phyloP scores from a whole-genome alignment of 2,329 filamentous ascomycete genomes.

The Aspergillus carbonarius region DNA sequence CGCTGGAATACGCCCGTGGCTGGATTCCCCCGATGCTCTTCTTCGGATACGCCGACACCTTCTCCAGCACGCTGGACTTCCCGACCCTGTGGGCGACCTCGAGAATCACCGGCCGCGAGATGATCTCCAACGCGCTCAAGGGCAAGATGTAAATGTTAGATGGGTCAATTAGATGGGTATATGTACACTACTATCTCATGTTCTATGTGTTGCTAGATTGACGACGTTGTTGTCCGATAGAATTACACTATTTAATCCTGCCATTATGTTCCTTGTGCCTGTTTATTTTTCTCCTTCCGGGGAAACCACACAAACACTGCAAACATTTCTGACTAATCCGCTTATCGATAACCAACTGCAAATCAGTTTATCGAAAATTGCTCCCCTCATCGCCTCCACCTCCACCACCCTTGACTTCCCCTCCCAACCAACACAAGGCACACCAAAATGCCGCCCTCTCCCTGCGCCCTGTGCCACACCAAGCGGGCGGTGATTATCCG shows the following conservation, averaged over 20 bases:
- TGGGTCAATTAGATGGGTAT: not conserved
- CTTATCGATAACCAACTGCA: conserved; percentile 8
- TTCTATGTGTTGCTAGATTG: not conserved
- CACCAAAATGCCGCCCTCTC: conserved; percentile 67
- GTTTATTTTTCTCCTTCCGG: not conserved
- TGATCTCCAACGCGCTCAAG: conserved; percentile 68
- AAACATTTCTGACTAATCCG: conserved; percentile 18
- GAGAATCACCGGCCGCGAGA: conserved; percentile 70
- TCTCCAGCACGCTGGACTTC: conserved; percentile 79
- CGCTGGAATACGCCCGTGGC: conserved; percentile 52
- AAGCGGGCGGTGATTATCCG: conserved; percentile 84
- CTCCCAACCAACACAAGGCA: not conserved
- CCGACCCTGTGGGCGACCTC: conserved; percentile 81
- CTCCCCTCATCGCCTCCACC: conserved; percentile 2
- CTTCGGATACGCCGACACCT: conserved; percentile 81
- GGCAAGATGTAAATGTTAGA: conserved; percentile 62
- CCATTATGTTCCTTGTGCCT: not conserved
- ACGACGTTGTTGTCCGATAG: not conserved
- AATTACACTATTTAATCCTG: not conserved
- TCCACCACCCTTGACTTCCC: not conserved
- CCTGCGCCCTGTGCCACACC: conserved; percentile 73
- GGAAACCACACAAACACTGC: conserved; percentile 14
- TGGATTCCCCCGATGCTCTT: conserved; percentile 94
- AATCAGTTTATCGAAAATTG: not conserved
- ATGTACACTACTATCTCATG: not conserved